Evolutionary conservation across 805 yeast species (phyloP), one percentile per base, ranked within the genome.

Genomic region (Cyberlindnera xylosilytica): DNA sequence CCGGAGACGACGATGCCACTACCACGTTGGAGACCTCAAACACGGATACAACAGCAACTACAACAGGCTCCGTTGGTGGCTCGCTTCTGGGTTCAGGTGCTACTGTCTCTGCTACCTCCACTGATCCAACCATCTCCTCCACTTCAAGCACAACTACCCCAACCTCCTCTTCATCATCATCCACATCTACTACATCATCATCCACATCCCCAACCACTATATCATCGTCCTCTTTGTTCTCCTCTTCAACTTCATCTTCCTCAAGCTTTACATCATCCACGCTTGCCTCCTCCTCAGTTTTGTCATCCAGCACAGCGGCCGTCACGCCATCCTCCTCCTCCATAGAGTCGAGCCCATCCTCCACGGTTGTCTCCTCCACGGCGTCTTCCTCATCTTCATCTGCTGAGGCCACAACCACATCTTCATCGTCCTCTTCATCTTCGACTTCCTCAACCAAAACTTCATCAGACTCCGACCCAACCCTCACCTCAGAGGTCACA

Each of bases 401-500:
- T 10, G 12, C 46, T 31, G 41, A 46, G 26, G 20, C 43, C 29
- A 27, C 38, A 3, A 33, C 39, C 29, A 40, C 44, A 18, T 45
- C 44, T 24, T 42, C 42, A 30, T 43, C 47, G 4, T 28, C 45
- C 2, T 18, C 46, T 1, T 20, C 42, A 5, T 19, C 44, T 5
- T 38, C 45, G 16, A 20, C 27, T 6, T 24, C 53, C 6, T 38
- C 55, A 9, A 9, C 47, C 4, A 22, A 47, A 15, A 29, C 34
- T 11, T 3, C 45, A 4, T 20, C 52, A n/a, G 20, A 49, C 3
- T 27, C 56, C 4, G 29, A 8, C 6, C 29, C 29, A 9, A 26
- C 29, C 10, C 19, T 36, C 13, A 38, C 51, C 2, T 36, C 41
- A 4, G 44, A 41, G 15, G 40, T 45, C 19, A 44, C 57, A 12